Evolutionary conservation across 2,329 filamentous ascomycete species (phyloP), one percentile per base, ranked within the genome.

Genomic region (Colletotrichum lini): DNA sequence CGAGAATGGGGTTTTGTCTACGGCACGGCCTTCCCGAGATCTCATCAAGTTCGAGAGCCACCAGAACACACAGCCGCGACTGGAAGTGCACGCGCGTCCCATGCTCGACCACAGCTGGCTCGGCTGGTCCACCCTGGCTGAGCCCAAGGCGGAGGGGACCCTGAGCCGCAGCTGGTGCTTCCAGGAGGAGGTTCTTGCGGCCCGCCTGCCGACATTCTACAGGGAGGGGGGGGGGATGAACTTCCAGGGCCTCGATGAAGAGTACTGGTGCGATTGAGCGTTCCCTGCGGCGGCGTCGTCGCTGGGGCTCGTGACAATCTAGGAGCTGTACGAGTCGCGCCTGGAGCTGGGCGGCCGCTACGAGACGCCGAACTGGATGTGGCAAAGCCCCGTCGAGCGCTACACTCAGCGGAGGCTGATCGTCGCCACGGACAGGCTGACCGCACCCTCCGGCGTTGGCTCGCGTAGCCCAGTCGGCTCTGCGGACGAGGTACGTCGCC

Each of bases 121-220:
- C 10, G 62, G 62, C 15, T 65, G 62, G 62, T 57, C 62, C 1
- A 65, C 52, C 3, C n/a, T 65, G 12, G 62, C 62, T 1, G 52
- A 65, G n/a, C 62, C 52, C 18, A 65, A 65, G 30, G 2, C 38
- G 4, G 40, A 6, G 18, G 62, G 62, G 18, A 57, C 62, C 3
- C 38, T 66, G 10, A 66, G 54, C 21, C 64, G 64, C 23, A 53
- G 54, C 15, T 61, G 54, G 45, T 61, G 64, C 18, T 66, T 61
- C 21, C 64, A 66, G 44, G 64, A 66, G 35, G 54, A 59, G 12
- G 45, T 66, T 1, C 53, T 66, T 15, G 45, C 64, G 0, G 38
- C 64, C 9, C 53, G 64, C 10, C 45, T 66, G 2, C 57, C 61
- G 15, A 66, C 64, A 1, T 66, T 66, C 16, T 59, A 44, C 26